Evolutionary conservation across 306 rosid species (phyloP), one percentile per base, ranked within the genome.

Genomic region (Senna siamea): DNA sequence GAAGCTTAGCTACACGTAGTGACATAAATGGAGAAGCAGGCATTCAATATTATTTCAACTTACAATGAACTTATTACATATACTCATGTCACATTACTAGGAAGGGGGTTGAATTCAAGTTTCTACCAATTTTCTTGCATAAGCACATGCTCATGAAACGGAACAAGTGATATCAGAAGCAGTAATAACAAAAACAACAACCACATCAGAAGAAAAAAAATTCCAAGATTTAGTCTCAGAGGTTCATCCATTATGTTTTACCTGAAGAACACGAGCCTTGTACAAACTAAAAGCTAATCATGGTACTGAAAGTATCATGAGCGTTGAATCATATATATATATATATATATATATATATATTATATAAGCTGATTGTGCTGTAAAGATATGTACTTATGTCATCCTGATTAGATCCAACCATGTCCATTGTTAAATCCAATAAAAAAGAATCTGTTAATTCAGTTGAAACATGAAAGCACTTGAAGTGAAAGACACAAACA

Each of bases 131-230:
- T 43, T 30, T 70, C 52, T 54, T n/a, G 51, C 66, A 53, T n/a
- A 71, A 63, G 47, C 17, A 19, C 66, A 71, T 14, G 68, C 69
- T 62, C 41, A 56, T 53, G 26, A 41, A 54, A 41, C 68, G 59
- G 32, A 40, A n/a, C n/a, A 54, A 76, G 32, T 30, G 18, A 32
- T 6, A 18, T 44, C 12, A 47, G n/a, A n/a, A n/a, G n/a, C n/a
- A n/a, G n/a, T n/a, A n/a, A n/a, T n/a, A n/a, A n/a, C n/a, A n/a
- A n/a, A n/a, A n/a, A n/a, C 63, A 75, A 30, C 15, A 59, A 56
- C 7, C 32, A 7, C 14, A 9, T 3, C 13, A 60, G 7, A 13
- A 26, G 17, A 13, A 55, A 2, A 26, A 23, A 46, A 52, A 44
- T 2, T 5, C n/a, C 28, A 7, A 35, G 35, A 60, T 7, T 60